Evolutionary conservation across 108 stramenopile genomes (phyloP).

Genomic region (Parmales sp.): DNA sequence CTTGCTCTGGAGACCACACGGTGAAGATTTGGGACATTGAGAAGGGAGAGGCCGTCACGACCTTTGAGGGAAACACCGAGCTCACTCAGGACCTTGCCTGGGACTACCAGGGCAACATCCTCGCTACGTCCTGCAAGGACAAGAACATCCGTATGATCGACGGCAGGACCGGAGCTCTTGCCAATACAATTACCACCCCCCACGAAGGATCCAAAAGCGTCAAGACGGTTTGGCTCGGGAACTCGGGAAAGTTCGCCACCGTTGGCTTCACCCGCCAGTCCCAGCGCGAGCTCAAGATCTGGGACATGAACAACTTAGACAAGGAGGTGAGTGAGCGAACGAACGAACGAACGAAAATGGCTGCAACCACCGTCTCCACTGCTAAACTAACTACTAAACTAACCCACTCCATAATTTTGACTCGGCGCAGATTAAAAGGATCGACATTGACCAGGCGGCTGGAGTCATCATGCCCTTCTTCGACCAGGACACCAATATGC

Average conservation of each 20-base stretch:
- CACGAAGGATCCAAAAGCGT: conserved; percentile 88
- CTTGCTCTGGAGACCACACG: conserved; percentile 66
- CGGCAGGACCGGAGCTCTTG: conserved; percentile 49
- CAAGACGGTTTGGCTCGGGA: conserved; percentile 78
- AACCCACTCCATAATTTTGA: no score
- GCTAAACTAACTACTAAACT: no score
- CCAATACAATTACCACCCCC: conserved; percentile 44
- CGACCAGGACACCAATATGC: conserved; percentile 77
- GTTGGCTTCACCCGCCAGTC: conserved; percentile 82
- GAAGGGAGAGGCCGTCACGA: conserved; percentile 45
- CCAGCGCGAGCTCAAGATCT: conserved; percentile 93
- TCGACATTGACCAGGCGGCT: conserved; percentile 89
- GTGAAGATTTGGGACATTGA: conserved; percentile 97
- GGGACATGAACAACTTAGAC: conserved; percentile 77
- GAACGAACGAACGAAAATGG: no score
- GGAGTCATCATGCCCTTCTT: conserved; percentile 95
- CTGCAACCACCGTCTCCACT: no score
- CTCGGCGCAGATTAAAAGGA: conserved; percentile 58
- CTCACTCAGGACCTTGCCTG: conserved; percentile 92
- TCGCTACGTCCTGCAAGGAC: conserved; percentile 87
- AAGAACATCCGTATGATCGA: conserved; percentile 84
- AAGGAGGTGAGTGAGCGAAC: no score
- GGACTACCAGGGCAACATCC: conserved; percentile 80
- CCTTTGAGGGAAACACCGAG: conserved; percentile 58
- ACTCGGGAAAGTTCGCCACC: conserved; percentile 74